phyloP scores from a whole-genome alignment of 805 yeast genomes.

The Babjeviella inositovora region DNA sequence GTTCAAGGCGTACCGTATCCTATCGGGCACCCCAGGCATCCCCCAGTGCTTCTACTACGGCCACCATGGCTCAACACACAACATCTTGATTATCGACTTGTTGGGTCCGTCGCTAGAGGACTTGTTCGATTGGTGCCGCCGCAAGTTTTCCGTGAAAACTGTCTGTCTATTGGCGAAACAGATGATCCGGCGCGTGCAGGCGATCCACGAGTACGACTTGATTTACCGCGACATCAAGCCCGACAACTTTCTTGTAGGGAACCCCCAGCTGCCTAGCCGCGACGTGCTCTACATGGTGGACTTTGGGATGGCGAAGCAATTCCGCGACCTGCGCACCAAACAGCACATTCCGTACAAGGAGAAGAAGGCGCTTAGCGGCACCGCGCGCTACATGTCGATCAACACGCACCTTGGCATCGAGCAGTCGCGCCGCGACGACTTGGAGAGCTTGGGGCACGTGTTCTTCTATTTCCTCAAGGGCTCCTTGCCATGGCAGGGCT shows the following conservation, averaged over 20 bases:
- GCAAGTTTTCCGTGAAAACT: constrained; percentile 56
- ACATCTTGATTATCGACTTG: constrained; percentile 60
- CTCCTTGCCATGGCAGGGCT: constrained; percentile 81
- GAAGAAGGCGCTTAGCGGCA: constrained; percentile 66
- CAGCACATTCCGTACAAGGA: constrained; percentile 76
- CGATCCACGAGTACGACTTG: constrained; percentile 61
- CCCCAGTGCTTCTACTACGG: constrained; percentile 81
- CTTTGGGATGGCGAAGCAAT: constrained; percentile 81
- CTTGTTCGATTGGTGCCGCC: constrained; percentile 78
- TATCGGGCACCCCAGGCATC: constrained; percentile 54
- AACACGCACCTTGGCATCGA: constrained; percentile 81
- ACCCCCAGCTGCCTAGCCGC: constrained; percentile 40
- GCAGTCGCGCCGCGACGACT: constrained; percentile 71
- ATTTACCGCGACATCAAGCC: constrained; percentile 77
- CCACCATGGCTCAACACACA: constrained; percentile 70
- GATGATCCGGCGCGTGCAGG: constrained; percentile 59
- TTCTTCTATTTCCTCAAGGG: constrained; percentile 69
- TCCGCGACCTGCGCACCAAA: constrained; percentile 64
- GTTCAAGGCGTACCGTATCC: constrained; percentile 59
- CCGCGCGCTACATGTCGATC: constrained; percentile 79
- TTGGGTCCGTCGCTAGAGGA: constrained; percentile 75
- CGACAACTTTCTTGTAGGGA: constrained; percentile 64
- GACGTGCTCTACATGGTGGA: constrained; percentile 63
- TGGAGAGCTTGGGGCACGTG: constrained; percentile 72
- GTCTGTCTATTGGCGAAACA: constrained; percentile 64